Evolutionary conservation across 2,329 filamentous ascomycete species (phyloP).

Genomic region (Emericellopsis atlantica): DNA sequence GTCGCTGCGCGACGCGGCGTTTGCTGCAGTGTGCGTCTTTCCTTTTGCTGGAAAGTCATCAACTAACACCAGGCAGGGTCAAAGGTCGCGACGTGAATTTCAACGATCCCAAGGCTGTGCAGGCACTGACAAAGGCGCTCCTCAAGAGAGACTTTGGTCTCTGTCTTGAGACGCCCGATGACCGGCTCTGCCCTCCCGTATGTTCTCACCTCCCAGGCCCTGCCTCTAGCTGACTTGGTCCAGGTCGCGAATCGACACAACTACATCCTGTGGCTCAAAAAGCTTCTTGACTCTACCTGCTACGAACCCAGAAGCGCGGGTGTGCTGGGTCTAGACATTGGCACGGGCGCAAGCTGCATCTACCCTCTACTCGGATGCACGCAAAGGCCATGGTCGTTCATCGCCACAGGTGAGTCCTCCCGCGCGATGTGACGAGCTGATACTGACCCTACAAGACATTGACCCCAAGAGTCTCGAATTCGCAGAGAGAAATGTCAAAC

Average conservation of each 20-base stretch:
- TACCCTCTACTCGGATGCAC: constrained; percentile 73
- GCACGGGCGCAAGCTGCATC: constrained; percentile 83
- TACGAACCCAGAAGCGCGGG: constrained; percentile 34
- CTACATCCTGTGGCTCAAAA: constrained; percentile 83
- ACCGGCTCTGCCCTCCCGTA: constrained; percentile 80
- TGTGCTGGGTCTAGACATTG: constrained; percentile 68
- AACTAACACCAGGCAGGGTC: constrained; percentile 6
- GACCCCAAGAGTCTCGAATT: constrained; percentile 56
- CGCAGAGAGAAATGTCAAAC: constrained; percentile 52
- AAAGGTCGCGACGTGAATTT: constrained; percentile 58
- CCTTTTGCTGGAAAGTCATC: background rate
- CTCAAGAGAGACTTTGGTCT: constrained; percentile 66
- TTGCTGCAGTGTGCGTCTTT: constrained; percentile 24
- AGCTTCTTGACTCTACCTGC: constrained; percentile 59
- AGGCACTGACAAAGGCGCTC: constrained; percentile 71
- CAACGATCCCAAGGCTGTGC: constrained; percentile 60
- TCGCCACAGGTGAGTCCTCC: constrained; percentile 39
- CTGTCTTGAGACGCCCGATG: constrained; percentile 54
- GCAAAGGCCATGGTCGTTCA: constrained; percentile 61
- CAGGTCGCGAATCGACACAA: constrained; percentile 60
- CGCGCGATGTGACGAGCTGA: no score
- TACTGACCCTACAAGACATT: constrained; percentile 41
- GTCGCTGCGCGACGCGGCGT: constrained; percentile 24
- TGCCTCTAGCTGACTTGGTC: background rate
- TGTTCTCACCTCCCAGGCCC: constrained; percentile 8